These are phyloP conservation scores for Paspalum notatum DNA, from an alignment of 176 grass and related monocot genomes.

Conservation along the genomic window DNA sequence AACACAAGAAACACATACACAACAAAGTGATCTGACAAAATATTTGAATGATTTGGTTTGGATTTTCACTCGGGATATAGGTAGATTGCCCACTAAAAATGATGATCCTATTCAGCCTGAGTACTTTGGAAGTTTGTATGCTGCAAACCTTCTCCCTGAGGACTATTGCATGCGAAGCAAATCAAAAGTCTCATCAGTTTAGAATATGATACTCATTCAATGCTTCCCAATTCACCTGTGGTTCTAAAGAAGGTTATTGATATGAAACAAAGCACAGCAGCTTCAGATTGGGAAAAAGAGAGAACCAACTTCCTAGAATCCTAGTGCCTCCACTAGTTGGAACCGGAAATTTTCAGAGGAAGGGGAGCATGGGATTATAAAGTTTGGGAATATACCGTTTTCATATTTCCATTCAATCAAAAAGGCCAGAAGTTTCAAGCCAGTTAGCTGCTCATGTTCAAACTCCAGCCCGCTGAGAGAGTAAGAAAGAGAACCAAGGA, in stretches of 20 bases:
- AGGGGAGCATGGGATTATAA: neutral
- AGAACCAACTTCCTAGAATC: slow-evolving; percentile 17
- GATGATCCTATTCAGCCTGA: neutral
- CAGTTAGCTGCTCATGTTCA: slow-evolving; percentile 85
- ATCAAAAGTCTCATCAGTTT: neutral
- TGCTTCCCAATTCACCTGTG: slow-evolving; percentile 7
- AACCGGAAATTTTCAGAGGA: slow-evolving; percentile 3
- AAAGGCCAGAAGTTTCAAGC: slow-evolving; percentile 75
- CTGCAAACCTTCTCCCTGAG: neutral
- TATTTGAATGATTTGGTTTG: neutral
- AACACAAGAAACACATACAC: neutral
- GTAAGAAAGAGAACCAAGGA: slow-evolving; percentile 70
- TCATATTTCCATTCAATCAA: slow-evolving; percentile 82
- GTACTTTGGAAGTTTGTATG: neutral
- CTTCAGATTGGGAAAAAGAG: slow-evolving; percentile 14
- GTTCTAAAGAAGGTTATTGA: slow-evolving; percentile 20
- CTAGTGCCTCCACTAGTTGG: neutral
- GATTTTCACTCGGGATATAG: neutral
- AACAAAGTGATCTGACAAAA: neutral
- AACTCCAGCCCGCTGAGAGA: slow-evolving; percentile 70
- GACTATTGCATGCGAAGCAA: slow-evolving; percentile 5
- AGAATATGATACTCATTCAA: neutral
- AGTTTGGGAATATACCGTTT: slow-evolving; percentile 55
- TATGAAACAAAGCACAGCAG: neutral
- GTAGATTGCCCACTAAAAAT: neutral